Percentiles rank a stretch among this genome's conserved stretches.
Conservation (phyloP, 1,284 basidiomycete genomes). For the Tilletia caries region DNA sequence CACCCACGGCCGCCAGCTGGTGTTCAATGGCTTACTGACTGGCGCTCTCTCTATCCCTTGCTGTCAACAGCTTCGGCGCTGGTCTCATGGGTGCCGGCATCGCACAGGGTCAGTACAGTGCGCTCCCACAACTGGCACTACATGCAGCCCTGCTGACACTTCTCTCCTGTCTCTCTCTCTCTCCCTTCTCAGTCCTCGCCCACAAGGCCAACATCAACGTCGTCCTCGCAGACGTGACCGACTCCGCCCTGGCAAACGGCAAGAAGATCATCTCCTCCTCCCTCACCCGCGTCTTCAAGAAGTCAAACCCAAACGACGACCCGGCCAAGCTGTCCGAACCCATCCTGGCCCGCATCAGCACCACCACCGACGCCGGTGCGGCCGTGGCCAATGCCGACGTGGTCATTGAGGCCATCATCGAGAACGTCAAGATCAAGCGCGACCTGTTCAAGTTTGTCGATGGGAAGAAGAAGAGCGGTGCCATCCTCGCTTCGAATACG, state of each 20-base stretch:
- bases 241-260: conserved; percentile 58
- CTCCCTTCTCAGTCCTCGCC: conserved; percentile 37
- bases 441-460: conserved; percentile 61
- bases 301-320: conserved; percentile 56
- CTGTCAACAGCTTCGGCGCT: conserved; percentile 41
- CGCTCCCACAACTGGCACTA: neutral
- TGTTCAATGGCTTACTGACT: neutral
- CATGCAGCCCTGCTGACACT: no score
- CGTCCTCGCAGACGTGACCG: conserved; percentile 54
- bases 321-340: conserved; percentile 56
- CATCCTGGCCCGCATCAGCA: conserved; percentile 58
- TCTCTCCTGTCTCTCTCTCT: neutral
- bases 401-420: conserved; percentile 63
- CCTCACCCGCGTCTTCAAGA: conserved; percentile 58
- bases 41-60: neutral
- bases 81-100: conserved; percentile 53
- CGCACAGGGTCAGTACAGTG: conserved; percentile 40
- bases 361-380: conserved; percentile 59
- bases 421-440: conserved; percentile 61
- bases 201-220: conserved; percentile 54
- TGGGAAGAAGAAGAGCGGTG: conserved; percentile 56
- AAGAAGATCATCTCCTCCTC: conserved; percentile 61
- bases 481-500: conserved; percentile 63
- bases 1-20: neutral
- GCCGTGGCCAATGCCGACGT: conserved; percentile 59